Conservation (phyloP, 2,329 filamentous ascomycete genomes). For the Kalmusia sp. region DNA sequence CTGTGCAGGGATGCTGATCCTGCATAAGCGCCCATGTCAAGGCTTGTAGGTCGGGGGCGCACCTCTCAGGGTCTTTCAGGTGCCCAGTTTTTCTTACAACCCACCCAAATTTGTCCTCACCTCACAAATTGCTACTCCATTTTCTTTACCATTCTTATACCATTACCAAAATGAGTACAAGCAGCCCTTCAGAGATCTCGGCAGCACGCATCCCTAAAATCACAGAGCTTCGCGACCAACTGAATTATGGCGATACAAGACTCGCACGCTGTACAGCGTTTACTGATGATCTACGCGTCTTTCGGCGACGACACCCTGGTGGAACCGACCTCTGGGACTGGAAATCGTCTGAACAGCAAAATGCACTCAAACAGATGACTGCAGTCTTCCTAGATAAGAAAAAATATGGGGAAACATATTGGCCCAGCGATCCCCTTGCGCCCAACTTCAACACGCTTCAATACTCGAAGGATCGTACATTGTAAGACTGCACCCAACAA, state of each 20-base stretch:
- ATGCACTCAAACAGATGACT: slow-evolving; percentile 4
- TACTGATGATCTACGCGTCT: slow-evolving; percentile 5
- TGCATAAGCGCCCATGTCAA: too few relatives aligned
- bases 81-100: too few relatives aligned
- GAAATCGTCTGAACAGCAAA: slow-evolving; percentile 3
- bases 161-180: too few relatives aligned
- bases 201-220: slow-evolving; percentile 8
- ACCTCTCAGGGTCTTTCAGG: too few relatives aligned
- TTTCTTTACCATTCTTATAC: too few relatives aligned
- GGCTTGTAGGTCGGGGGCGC: too few relatives aligned
- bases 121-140: too few relatives aligned
- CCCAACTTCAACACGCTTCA: slow-evolving; percentile 8
- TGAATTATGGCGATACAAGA: slow-evolving; percentile 2
- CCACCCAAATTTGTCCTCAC: too few relatives aligned
- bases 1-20: too few relatives aligned
- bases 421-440: slow-evolving; percentile 4
- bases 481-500: slow-evolving; percentile 2
- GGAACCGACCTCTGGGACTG: slow-evolving; percentile 6
- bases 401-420: slow-evolving; percentile 5
- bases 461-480: slow-evolving; percentile 6
- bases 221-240: slow-evolving; percentile 4
- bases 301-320: neutral
- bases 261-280: neutral
- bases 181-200: neutral
- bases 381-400: slow-evolving; percentile 2